Percentiles rank a stretch among this genome's conserved stretches.
phyloP scores from a whole-genome alignment of 257 asterid genomes.

The Misopates orontium region DNA sequence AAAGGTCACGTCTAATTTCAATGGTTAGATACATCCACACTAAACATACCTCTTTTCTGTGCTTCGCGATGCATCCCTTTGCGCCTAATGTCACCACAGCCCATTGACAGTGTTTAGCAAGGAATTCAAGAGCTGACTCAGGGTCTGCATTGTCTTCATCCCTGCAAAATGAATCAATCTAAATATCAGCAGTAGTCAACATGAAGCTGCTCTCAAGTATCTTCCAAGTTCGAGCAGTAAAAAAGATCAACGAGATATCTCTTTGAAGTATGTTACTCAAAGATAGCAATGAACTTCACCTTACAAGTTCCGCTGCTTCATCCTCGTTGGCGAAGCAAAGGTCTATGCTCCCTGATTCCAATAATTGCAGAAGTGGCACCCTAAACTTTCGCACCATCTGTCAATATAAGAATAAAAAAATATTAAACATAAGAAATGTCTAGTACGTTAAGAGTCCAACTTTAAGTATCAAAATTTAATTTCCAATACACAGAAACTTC shows the following conservation, averaged over 20 bases:
- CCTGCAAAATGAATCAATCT: constrained; percentile 40
- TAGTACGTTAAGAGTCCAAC: background rate
- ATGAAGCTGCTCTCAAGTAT: background rate
- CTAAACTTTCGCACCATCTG: constrained; percentile 95
- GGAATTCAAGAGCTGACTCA: constrained; percentile 71
- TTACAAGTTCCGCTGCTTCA: constrained; percentile 82
- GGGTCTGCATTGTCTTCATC: constrained; percentile 55
- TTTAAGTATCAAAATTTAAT: background rate
- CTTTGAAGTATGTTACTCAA: background rate
- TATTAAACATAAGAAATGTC: too few relatives aligned
- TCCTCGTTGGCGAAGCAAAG: constrained; percentile 99
- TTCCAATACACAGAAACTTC: background rate
- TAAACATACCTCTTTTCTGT: constrained; percentile 64
- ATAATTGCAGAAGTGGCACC: constrained; percentile 63
- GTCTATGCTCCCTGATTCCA: constrained; percentile 84
- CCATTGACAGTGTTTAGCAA: constrained; percentile 82
- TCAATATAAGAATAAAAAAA: background rate
- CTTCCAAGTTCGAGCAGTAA: constrained; percentile 9
- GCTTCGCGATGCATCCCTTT: constrained; percentile 90
- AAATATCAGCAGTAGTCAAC: constrained; percentile 12
- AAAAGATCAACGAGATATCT: background rate
- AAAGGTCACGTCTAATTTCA: background rate
- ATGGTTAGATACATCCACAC: background rate
- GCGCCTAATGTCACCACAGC: constrained; percentile 89
- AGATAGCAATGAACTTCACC: constrained; percentile 41